A percentile compares a stretch with the other conserved stretches of the same genome.
phyloP scores from a whole-genome alignment of 768 basidiomycete genomes.

The Mycena olivaceomarginata region DNA sequence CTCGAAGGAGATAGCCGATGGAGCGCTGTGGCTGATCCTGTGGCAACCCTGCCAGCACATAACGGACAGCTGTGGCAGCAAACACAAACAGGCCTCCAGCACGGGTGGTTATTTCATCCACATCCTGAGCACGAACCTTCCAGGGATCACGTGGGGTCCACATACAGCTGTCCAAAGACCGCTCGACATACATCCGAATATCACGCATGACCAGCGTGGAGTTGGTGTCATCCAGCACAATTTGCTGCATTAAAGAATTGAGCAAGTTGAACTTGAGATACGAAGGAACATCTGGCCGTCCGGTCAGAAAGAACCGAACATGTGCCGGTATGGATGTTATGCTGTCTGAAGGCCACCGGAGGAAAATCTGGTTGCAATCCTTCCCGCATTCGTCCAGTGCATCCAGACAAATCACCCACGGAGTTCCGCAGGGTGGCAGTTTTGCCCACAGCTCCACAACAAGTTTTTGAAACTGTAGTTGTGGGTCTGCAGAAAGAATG shows the following conservation, averaged over 20 bases:
- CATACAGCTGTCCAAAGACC: background rate
- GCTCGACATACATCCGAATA: background rate
- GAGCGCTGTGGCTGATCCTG: background rate
- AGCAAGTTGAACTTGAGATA: background rate
- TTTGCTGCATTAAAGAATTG: background rate
- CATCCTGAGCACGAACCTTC: background rate
- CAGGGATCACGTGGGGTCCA: background rate
- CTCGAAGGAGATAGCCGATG: background rate
- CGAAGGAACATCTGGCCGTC: conserved; percentile 22
- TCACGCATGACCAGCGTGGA: background rate
- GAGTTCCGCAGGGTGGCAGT: background rate
- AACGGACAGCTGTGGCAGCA: conserved; percentile 12
- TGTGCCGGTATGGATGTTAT: background rate
- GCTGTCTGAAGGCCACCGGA: conserved; percentile 18
- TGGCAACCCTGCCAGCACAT: background rate
- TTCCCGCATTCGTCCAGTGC: conserved; percentile 30
- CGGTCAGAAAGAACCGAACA: conserved; percentile 25
- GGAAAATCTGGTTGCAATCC: background rate
- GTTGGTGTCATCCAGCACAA: background rate
- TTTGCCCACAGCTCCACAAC: background rate
- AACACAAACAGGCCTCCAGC: conserved; percentile 12
- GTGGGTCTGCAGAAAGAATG: background rate
- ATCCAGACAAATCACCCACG: conserved; percentile 22
- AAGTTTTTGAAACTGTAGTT: conserved; percentile 15
- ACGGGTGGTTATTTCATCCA: background rate